Base-by-base conservation (phyloP, 257 asterid genomes). In the Petrea volubilis region DNA sequence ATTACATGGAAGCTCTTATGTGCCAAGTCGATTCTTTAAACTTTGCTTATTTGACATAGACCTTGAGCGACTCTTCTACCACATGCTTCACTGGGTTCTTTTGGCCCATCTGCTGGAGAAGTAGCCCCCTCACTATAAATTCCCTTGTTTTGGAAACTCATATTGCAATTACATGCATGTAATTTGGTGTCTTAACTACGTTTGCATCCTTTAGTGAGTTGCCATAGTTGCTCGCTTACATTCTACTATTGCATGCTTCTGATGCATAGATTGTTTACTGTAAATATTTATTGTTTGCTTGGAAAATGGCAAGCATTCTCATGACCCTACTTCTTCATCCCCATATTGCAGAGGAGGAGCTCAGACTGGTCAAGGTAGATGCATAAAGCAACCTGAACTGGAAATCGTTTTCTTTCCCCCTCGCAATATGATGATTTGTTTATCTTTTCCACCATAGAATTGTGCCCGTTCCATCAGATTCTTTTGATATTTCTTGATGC, bases 331-430 rank as follows among this genome's bases (percentile, higher is more conserved):
- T 78, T 51, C 40, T 66, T 7, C 9, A 38, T 67, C 49, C 51
- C 63, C 15, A 15, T 71, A 5, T 74, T 60, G 58, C 85, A 86
- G 91, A 74, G 89, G 64, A 34, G 85, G 82, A 64, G 87, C 81
- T 70, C 84, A 78, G 78, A 71, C 80, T 23, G 78, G 76, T 72
- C 87, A 77, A 52, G 84, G 74, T 75, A 73, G 78, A 71, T 86
- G 84, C 72, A 77, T 23, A 49, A 56, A 73, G 49, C 74, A 76
- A 7, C 53, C 63, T 56, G 49, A 76, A 34, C 52, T 7, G 31
- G 43, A 14, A 51, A 58, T 44, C 15, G 10, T 11, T 1, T 1
- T 25, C 50, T 43, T 36, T 27, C 33, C 11, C 28, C 65, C 56
- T 47, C 43, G 15, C 38, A 67, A 6, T 58, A 47, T 43, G 34